phyloP scores from a whole-genome alignment of 768 basidiomycete genomes.

The Lactifluus hygrophoroides region DNA sequence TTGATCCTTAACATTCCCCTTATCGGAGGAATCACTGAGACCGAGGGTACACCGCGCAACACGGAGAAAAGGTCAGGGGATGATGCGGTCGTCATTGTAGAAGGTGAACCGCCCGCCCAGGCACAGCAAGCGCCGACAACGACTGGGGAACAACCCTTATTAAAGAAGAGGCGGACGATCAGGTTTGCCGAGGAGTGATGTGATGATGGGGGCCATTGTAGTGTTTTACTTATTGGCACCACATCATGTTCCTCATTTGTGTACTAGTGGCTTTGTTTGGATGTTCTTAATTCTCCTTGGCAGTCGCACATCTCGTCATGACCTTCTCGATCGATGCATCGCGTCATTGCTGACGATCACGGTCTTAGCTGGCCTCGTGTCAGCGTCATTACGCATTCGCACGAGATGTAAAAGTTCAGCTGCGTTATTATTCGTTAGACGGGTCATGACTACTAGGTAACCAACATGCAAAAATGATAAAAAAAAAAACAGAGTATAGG shows the following conservation, averaged over 20 bases:
- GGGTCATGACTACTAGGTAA: too few species aligned
- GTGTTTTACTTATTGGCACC: too few species aligned
- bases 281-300: too few species aligned
- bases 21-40: background rate
- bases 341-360: too few species aligned
- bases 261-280: too few species aligned
- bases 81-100: background rate
- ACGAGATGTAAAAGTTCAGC: too few species aligned
- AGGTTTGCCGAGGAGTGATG: conserved; percentile 8
- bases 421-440: too few species aligned
- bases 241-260: too few species aligned
- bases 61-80: background rate
- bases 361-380: too few species aligned
- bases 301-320: too few species aligned
- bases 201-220: too few species aligned
- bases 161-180: conserved; percentile 8
- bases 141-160: background rate
- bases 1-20: conserved; percentile 8
- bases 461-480: background rate
- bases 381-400: too few species aligned
- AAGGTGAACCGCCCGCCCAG: background rate
- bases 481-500: background rate
- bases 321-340: background rate
- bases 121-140: background rate
- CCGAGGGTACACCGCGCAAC: background rate